A percentile compares a stretch with the other conserved stretches of the same genome.
Conservation (phyloP, 169 alveolate genomes). For the Ichthyophthirius multifiliis region DNA sequence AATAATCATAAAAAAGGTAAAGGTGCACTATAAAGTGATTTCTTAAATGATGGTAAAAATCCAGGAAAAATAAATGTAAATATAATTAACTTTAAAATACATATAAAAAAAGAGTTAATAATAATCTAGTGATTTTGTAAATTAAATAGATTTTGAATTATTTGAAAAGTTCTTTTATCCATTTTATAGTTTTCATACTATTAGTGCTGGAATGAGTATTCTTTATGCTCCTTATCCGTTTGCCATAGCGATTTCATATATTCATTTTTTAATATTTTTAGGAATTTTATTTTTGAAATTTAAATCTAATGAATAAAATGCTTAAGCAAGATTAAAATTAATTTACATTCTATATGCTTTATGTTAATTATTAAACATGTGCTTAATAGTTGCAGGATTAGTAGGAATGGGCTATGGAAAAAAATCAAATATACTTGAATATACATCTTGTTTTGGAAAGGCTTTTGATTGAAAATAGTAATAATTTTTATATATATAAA, state of each 20-base stretch:
- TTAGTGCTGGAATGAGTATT: background rate
- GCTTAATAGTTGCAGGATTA: too few species aligned
- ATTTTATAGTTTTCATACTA: background rate
- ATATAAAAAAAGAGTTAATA: background rate
- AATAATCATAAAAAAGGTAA: background rate
- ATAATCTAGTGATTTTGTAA: background rate
- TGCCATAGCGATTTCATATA: background rate
- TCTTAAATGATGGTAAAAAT: background rate
- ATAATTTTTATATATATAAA: too few species aligned
- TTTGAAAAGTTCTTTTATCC: constrained; percentile 1
- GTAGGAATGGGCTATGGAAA: too few species aligned
- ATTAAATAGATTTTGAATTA: background rate
- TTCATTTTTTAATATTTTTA: background rate
- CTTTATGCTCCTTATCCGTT: background rate
- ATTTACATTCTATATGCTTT: too few species aligned
- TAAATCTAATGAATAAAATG: background rate
- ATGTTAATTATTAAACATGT: too few species aligned
- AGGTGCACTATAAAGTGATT: background rate
- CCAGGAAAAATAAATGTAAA: background rate
- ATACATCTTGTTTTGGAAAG: too few species aligned
- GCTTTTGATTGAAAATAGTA: too few species aligned
- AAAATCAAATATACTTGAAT: too few species aligned
- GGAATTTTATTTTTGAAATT: background rate
- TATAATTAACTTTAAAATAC: background rate
- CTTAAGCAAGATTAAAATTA: too few species aligned